A percentile compares a stretch with the other conserved stretches of the same genome.
Evolutionary conservation across 1,284 basidiomycete genomes (phyloP).

Genomic region (Anthracocystis walkeri): DNA sequence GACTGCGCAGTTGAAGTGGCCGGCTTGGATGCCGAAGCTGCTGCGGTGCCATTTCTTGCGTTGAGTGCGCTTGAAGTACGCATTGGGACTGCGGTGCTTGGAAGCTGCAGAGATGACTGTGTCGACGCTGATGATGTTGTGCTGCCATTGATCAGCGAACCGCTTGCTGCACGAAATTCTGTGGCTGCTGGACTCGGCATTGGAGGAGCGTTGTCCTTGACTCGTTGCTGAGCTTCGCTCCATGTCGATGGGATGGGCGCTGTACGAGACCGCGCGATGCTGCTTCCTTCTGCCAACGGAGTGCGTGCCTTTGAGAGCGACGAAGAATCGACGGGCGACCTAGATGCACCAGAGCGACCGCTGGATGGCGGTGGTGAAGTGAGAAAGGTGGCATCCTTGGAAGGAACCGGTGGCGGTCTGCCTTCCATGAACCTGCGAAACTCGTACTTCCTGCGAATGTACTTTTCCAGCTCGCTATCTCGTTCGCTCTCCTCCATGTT

Average conservation of each 20-base stretch:
- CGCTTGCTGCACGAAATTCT: constrained; percentile 17
- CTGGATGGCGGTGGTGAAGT: constrained; percentile 26
- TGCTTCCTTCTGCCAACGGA: constrained; percentile 21
- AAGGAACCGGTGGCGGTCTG: constrained; percentile 54
- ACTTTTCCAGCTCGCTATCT: constrained; percentile 83
- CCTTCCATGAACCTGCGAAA: constrained; percentile 56
- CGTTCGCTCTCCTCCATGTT: constrained; percentile 81
- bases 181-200: constrained; percentile 24
- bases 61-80: constrained; percentile 43
- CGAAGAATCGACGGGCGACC: constrained; percentile 14
- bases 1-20: constrained; percentile 29
- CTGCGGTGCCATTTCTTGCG: constrained; percentile 11
- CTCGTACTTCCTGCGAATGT: constrained; percentile 78
- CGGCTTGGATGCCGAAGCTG: constrained; percentile 12
- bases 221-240: constrained; percentile 50
- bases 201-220: constrained; percentile 30
- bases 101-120: constrained; percentile 20
- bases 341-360: constrained; percentile 2
- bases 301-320: constrained; percentile 5
- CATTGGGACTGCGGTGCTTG: constrained; percentile 19
- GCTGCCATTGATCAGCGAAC: constrained; percentile 1
- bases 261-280: constrained; percentile 51
- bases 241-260: constrained; percentile 56
- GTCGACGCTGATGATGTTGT: constrained; percentile 9
- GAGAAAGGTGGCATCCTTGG: constrained; percentile 55